Base-by-base conservation (phyloP, 2,329 filamentous ascomycete genomes). In the Trichoderma simmonsii region DNA sequence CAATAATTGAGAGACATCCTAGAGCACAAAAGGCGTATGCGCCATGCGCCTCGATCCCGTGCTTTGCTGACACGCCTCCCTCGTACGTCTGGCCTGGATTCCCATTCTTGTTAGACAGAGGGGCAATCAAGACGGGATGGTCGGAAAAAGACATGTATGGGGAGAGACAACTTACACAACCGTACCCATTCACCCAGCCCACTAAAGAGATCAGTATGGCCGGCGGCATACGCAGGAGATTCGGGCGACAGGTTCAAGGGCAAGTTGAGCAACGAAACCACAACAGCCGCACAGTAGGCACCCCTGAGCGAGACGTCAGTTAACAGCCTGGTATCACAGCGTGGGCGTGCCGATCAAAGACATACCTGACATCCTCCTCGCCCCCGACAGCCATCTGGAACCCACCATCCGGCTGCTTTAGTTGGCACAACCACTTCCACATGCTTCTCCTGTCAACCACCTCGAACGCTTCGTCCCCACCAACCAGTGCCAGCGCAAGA, bases 21-120 rank as follows among this genome's bases (percentile, higher is more conserved):
- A 99, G 85, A 71, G 93, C 95, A 82, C 95, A 98, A 82, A 98
- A 98, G 30, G 95, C 93, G 83, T 98, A 99, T 75, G 94, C 96
- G 73, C 96, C 96, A 83, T 99, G 96, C 70, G 95, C 96, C 86
- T 99, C 96, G 74, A 92, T 91, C 73, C 91, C 92, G 67, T 95
- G 96, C 74, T 92, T 91, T 71, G 90, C 92, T 75, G 93, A 95
- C 76, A 99, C 94, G 63, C 96, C 96, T 75, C 96, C 96, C 84
- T 99, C 96, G 81, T 92, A 98, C 12, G 93, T 97, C 86, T 98
- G 95, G 80, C 93, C 92, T 94, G 51, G 70, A 73, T 71, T 26
- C 8, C n/a, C n/a, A 15, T 24, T 51, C 48, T 21, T 21, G 56
- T 51, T 36, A 51, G 43, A n/a, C 30, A 56, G 24, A 65, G 34